These are phyloP conservation scores for Amylocarpus encephaloides DNA, from an alignment of 2,329 filamentous ascomycete genomes.

Conservation along the genomic window DNA sequence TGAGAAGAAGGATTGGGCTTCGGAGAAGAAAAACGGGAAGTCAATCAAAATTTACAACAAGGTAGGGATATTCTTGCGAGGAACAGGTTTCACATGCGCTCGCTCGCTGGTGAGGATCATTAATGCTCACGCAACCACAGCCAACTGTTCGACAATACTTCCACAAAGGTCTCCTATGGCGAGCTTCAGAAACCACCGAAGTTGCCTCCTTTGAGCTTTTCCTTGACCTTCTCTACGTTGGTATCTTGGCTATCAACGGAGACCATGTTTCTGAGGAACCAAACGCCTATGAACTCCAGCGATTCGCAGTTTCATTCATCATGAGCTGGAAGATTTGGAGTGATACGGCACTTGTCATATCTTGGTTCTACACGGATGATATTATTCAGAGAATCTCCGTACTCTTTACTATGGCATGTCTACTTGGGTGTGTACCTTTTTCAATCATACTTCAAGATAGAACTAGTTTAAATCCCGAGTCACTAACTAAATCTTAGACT, in stretches of 20 bases:
- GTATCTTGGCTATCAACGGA: slow-evolving; percentile 56
- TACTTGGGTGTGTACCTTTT: slow-evolving; percentile 42
- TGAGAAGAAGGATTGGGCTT: slow-evolving; percentile 34
- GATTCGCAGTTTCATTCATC: slow-evolving; percentile 55
- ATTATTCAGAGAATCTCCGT: slow-evolving; percentile 52
- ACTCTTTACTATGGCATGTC: slow-evolving; percentile 53
- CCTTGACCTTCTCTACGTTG: slow-evolving; percentile 52
- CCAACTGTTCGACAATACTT: slow-evolving; percentile 60
- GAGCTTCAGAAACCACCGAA: slow-evolving; percentile 51
- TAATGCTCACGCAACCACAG: slow-evolving; percentile 13
- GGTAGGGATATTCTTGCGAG: slow-evolving; percentile 7
- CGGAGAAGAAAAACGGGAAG: slow-evolving; percentile 32
- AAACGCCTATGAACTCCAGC: slow-evolving; percentile 48
- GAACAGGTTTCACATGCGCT: neutral
- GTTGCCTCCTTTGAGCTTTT: slow-evolving; percentile 60
- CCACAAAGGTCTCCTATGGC: slow-evolving; percentile 58
- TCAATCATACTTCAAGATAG: neutral
- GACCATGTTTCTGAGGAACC: slow-evolving; percentile 53
- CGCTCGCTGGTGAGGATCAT: neutral
- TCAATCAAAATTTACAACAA: slow-evolving; percentile 52
- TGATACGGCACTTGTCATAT: slow-evolving; percentile 50
- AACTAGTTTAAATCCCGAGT: neutral
- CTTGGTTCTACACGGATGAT: slow-evolving; percentile 57
- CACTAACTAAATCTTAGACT: slow-evolving; percentile 33
- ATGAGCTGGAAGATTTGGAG: slow-evolving; percentile 56